phyloP scores from a whole-genome alignment of 129 eudicot species.

The Helianthus annuus region DNA sequence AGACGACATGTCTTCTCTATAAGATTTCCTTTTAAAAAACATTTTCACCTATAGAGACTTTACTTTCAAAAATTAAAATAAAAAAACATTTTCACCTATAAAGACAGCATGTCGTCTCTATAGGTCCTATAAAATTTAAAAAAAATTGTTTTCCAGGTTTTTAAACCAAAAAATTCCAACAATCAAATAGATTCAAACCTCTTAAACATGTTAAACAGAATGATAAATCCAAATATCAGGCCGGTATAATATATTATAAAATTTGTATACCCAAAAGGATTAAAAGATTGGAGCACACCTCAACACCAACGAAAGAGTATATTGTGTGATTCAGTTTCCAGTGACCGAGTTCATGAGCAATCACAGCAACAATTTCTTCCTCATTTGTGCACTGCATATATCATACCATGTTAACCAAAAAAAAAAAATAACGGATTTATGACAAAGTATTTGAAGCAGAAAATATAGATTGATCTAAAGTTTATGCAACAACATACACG shows the following conservation, averaged over 20 bases:
- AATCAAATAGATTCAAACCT: no score
- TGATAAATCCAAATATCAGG: no score
- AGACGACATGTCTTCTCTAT: no score
- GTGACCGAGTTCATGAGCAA: slow-evolving; percentile 97
- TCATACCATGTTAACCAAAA: neutral
- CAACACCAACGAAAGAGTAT: slow-evolving; percentile 84
- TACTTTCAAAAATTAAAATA: no score
- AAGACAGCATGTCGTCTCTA: no score
- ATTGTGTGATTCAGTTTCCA: slow-evolving; percentile 93
- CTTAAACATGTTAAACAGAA: no score
- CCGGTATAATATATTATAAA: neutral
- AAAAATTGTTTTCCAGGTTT: no score
- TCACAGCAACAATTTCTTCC: slow-evolving; percentile 93
- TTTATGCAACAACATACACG: slow-evolving; percentile 5
- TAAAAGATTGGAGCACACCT: slow-evolving; percentile 47
- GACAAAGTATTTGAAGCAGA: slow-evolving; percentile 1
- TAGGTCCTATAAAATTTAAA: no score
- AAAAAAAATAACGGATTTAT: neutral
- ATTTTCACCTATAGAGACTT: no score
- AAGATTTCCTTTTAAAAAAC: no score
- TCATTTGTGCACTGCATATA: slow-evolving; percentile 78
- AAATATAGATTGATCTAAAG: neutral
- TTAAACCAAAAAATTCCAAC: no score
- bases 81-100: no score
- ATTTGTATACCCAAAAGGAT: neutral